A percentile compares a stretch with the other conserved stretches of the same genome.
These are phyloP conservation scores for Strobilomyces confusus DNA, from an alignment of 768 basidiomycete genomes.

Conservation along the genomic window DNA sequence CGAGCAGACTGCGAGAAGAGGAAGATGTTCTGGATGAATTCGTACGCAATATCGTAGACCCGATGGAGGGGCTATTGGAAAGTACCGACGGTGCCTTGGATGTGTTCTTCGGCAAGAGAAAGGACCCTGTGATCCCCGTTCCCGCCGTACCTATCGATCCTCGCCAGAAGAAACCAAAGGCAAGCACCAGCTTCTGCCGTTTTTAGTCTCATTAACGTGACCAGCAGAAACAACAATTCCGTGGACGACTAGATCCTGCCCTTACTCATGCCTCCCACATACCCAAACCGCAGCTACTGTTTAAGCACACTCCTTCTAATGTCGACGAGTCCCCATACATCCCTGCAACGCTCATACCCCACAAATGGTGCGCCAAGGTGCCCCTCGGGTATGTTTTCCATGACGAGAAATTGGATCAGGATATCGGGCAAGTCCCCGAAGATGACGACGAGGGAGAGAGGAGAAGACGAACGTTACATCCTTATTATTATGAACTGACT, in stretches of 20 bases:
- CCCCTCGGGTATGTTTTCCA: conserved; percentile 66
- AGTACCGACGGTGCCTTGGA: conserved; percentile 83
- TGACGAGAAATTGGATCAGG: conserved; percentile 25
- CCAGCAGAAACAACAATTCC: conserved; percentile 33
- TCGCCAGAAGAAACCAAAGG: conserved; percentile 31
- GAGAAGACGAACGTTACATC: conserved; percentile 46
- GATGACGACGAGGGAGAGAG: conserved; percentile 17
- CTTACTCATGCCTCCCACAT: conserved; percentile 74
- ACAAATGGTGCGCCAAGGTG: conserved; percentile 82
- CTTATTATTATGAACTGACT: conserved; percentile 82
- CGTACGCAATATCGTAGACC: conserved; percentile 70
- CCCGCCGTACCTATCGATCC: conserved; percentile 34
- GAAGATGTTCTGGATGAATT: conserved; percentile 88
- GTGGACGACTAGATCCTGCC: conserved; percentile 51
- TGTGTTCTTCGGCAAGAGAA: conserved; percentile 65
- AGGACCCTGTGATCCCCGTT: conserved; percentile 59
- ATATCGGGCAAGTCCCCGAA: conserved; percentile 11
- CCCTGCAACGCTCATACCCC: conserved; percentile 51
- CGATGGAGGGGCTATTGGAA: conserved; percentile 83
- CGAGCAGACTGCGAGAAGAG: conserved; percentile 46
- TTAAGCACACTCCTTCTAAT: conserved; percentile 60
- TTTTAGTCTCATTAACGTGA: conserved; percentile 6
- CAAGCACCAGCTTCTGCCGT: conserved; percentile 6
- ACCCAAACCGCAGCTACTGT: conserved; percentile 77
- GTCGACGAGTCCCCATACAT: conserved; percentile 54